Conservation (phyloP, 1,284 basidiomycete genomes). For the Rhodotorula sp. region DNA sequence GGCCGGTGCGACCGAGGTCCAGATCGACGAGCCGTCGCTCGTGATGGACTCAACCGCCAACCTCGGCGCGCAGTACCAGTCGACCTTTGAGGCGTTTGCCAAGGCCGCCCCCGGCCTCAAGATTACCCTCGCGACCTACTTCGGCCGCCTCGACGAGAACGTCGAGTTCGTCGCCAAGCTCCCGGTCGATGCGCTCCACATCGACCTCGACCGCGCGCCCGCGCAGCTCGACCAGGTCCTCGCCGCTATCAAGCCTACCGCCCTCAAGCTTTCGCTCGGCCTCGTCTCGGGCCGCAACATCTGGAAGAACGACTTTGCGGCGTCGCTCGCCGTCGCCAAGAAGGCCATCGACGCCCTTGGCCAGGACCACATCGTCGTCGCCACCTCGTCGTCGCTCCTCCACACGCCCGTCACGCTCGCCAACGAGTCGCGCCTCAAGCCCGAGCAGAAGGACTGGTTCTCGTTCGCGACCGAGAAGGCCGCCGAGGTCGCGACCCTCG, state of each 20-base stretch:
- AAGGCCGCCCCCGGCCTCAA: constrained; percentile 73
- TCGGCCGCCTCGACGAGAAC: constrained; percentile 93
- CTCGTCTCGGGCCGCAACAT: constrained; percentile 98
- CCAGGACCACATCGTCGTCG: constrained; percentile 77
- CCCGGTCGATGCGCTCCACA: constrained; percentile 90
- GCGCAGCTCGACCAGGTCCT: constrained; percentile 83
- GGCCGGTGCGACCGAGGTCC: constrained; percentile 90
- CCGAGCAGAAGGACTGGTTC: constrained; percentile 96
- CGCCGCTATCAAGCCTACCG: constrained; percentile 78
- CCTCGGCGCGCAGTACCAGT: constrained; percentile 77
- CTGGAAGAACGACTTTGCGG: constrained; percentile 96
- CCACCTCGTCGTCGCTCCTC: constrained; percentile 95
- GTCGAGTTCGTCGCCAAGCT: constrained; percentile 87
- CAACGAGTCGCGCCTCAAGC: constrained; percentile 87
- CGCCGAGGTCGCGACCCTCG: constrained; percentile 83
- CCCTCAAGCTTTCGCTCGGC: constrained; percentile 86
- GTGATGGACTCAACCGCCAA: constrained; percentile 83
- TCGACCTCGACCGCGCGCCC: constrained; percentile 89
- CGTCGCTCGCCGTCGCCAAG: constrained; percentile 78
- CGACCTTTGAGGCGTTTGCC: constrained; percentile 79
- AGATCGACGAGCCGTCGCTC: constrained; percentile 96
- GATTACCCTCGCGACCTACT: constrained; percentile 83
- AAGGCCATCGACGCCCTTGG: constrained; percentile 82
- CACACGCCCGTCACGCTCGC: constrained; percentile 96
- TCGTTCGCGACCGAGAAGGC: constrained; percentile 98